Evolutionary conservation across 148 eudicot species (phyloP).

Genomic region (Spergularia marina): DNA sequence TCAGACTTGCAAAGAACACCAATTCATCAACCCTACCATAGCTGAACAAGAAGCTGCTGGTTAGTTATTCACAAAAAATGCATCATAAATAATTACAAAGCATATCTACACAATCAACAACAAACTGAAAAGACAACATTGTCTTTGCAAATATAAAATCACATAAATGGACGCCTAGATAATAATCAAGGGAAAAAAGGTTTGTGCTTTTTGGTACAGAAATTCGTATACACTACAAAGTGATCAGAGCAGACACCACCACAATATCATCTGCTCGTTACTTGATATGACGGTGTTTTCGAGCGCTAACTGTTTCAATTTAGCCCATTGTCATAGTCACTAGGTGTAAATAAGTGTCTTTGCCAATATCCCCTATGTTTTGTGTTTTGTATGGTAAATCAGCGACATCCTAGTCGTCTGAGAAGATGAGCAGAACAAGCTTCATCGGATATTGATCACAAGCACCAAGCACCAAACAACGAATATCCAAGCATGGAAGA

Average conservation of each 20-base stretch:
- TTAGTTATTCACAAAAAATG: constrained; percentile 16
- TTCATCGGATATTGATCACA: too few relatives aligned
- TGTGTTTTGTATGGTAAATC: too few relatives aligned
- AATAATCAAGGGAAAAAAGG: background rate
- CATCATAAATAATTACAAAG: constrained; percentile 7
- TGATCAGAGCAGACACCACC: background rate
- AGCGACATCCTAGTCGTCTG: too few relatives aligned
- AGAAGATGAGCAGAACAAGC: too few relatives aligned
- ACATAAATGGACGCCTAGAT: background rate
- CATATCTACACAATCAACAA: background rate
- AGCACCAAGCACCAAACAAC: too few relatives aligned
- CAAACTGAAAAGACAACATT: background rate
- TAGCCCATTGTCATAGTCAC: too few relatives aligned
- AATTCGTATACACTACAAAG: background rate
- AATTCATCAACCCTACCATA: constrained; percentile 93
- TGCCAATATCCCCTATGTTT: too few relatives aligned
- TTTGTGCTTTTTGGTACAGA: background rate
- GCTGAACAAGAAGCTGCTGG: constrained; percentile 48
- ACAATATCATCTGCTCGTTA: too few relatives aligned
- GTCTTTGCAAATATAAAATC: background rate
- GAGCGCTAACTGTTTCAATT: too few relatives aligned
- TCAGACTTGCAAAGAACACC: constrained; percentile 89
- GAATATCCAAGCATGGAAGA: too few relatives aligned
- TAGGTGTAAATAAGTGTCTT: too few relatives aligned
- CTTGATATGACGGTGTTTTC: too few relatives aligned